These are phyloP conservation scores for Hypoxylon cercidicola DNA, from an alignment of 495 filamentous ascomycete species.

Conservation along the genomic window DNA sequence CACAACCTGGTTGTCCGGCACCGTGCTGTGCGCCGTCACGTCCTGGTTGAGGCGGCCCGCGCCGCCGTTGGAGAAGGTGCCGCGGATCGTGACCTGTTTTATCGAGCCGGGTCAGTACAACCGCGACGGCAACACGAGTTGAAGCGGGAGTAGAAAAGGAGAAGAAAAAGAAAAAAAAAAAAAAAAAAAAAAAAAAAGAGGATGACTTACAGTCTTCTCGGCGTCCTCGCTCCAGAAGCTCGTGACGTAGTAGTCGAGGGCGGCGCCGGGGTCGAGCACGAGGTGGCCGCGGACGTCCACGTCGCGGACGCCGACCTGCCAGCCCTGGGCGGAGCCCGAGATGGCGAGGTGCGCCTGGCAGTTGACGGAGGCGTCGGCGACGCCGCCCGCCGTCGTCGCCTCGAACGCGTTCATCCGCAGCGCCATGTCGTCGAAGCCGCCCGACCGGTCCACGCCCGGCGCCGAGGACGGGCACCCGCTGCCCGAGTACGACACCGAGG, in stretches of 20 bases:
- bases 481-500: conserved; percentile 51
- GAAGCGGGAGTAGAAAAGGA: not conserved
- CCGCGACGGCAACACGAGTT: not conserved
- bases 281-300: conserved; percentile 50
- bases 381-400: conserved; percentile 37
- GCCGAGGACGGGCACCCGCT: conserved; percentile 49
- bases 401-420: conserved; percentile 50
- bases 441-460: conserved; percentile 45
- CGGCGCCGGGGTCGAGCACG: conserved; percentile 47
- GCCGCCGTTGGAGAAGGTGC: conserved; percentile 44
- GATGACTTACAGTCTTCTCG: conserved; percentile 46
- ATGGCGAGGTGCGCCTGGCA: conserved; percentile 55
- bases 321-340: conserved; percentile 49
- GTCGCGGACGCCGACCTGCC: conserved; percentile 54
- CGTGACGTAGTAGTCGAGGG: conserved; percentile 50
- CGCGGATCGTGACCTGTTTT: conserved; percentile 42
- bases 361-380: conserved; percentile 46
- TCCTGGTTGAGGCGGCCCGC: conserved; percentile 39
- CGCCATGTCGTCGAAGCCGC: conserved; percentile 49
- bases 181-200: not conserved
- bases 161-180: not conserved
- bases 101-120: too few relatives aligned
- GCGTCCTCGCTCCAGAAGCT: conserved; percentile 55
- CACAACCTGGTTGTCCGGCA: conserved; percentile 35
- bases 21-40: conserved; percentile 46